Percentiles rank a stretch among this genome's conserved stretches.
Evolutionary conservation across 331 rosid species (phyloP).

Genomic region (Pyracantha coccinea): DNA sequence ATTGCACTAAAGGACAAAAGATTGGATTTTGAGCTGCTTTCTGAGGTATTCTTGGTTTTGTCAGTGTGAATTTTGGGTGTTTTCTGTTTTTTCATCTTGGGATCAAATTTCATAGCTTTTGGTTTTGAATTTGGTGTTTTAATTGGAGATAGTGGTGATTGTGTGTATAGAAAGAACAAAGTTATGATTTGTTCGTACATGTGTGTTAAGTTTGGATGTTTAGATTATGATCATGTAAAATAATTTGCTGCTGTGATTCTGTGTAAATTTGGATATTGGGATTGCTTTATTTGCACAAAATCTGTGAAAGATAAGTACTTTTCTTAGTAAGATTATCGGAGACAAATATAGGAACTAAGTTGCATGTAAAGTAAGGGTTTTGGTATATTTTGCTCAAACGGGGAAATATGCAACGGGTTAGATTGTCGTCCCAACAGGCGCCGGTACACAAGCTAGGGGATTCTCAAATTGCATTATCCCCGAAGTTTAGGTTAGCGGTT

Average conservation of each 20-base stretch:
- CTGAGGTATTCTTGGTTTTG: constrained; percentile 1
- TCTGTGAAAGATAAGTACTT: constrained; percentile 3
- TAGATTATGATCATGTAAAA: constrained; percentile 17
- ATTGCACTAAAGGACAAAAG: background rate
- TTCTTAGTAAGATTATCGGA: background rate
- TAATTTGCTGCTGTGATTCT: constrained; percentile 24
- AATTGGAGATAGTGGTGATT: constrained; percentile 9
- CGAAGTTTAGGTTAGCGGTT: constrained; percentile 81
- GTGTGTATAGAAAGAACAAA: constrained; percentile 16
- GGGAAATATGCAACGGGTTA: constrained; percentile 76
- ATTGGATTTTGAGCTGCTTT: constrained; percentile 7
- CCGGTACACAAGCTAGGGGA: constrained; percentile 89
- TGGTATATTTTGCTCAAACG: background rate
- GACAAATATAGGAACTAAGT: constrained; percentile 2
- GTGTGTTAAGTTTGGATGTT: constrained; percentile 21
- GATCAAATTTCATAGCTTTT: constrained; percentile 14
- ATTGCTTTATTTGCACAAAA: constrained; percentile 23
- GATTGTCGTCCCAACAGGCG: constrained; percentile 81
- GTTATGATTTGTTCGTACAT: background rate
- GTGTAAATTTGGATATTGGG: constrained; percentile 24
- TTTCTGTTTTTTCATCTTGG: constrained; percentile 3
- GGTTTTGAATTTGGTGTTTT: constrained; percentile 13
- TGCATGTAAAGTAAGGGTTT: constrained; percentile 5
- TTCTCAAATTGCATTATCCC: constrained; percentile 81
- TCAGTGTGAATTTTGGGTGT: constrained; percentile 17